Conservation (phyloP, 441 rosid genomes). For the Kokia cookei region DNA sequence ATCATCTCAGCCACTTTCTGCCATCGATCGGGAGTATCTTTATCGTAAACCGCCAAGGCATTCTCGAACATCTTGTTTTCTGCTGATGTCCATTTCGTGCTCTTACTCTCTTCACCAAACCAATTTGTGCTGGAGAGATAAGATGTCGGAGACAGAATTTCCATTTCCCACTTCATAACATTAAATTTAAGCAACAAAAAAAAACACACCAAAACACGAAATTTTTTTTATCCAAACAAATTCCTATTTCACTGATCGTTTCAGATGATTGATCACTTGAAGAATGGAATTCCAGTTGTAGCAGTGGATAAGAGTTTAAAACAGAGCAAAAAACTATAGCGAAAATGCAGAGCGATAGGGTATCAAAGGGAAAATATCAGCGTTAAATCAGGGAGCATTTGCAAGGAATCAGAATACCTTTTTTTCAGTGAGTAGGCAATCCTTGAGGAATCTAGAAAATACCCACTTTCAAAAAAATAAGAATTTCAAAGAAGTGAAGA, state of each 20-base stretch:
- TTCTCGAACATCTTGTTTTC: constrained; percentile 70
- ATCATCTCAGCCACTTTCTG: constrained; percentile 54
- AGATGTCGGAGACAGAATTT: constrained; percentile 37
- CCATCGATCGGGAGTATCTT: constrained; percentile 67
- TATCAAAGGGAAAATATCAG: constrained; percentile 40
- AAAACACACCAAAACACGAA: not conserved
- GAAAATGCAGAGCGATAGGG: constrained; percentile 28
- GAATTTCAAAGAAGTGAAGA: not conserved
- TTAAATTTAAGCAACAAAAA: not conserved
- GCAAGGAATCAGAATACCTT: constrained; percentile 61
- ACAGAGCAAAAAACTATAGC: constrained; percentile 15
- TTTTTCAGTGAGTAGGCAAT: constrained; percentile 37
- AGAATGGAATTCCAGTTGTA: not conserved
- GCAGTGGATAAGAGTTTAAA: not conserved
- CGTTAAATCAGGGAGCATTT: constrained; percentile 54
- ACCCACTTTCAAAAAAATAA: constrained; percentile 23
- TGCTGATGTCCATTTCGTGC: constrained; percentile 48
- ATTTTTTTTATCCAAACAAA: not conserved
- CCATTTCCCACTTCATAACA: constrained; percentile 50
- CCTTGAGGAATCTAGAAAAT: constrained; percentile 66
- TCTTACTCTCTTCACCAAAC: constrained; percentile 36
- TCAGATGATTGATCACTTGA: not conserved
- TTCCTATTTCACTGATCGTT: not conserved
- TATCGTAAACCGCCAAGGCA: constrained; percentile 57
- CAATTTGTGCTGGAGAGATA: constrained; percentile 33